phyloP scores from a whole-genome alignment of 1,284 basidiomycete species.

The Cryptococcus hybrid region DNA sequence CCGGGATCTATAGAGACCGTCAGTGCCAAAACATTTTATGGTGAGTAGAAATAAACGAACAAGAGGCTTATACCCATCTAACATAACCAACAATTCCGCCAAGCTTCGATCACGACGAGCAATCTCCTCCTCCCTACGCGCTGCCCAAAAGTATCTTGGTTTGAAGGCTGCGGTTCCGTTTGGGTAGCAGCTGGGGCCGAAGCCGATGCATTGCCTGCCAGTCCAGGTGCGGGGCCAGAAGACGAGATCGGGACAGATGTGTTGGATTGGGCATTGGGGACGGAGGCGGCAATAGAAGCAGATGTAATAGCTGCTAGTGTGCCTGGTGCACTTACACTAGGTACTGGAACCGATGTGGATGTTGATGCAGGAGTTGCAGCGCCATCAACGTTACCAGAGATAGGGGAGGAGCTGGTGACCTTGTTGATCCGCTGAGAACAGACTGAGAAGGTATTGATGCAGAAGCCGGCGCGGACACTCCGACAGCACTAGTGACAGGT shows the following conservation, averaged over 20 bases:
- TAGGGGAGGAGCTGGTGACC: too few species aligned
- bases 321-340: too few species aligned
- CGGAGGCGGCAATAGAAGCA: too few species aligned
- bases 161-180: not conserved
- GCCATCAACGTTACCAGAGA: too few species aligned
- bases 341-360: too few species aligned
- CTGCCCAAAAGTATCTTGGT: constrained; percentile 10
- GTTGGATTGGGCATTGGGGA: too few species aligned
- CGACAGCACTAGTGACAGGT: too few species aligned
- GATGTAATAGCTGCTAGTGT: too few species aligned
- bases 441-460: too few species aligned
- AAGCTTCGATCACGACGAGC: constrained; percentile 65
- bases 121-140: constrained; percentile 63
- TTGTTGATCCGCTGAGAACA: too few species aligned
- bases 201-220: not conserved
- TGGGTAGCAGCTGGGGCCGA: not conserved
- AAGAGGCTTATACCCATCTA: constrained; percentile 95
- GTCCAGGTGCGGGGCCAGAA: not conserved
- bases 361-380: too few species aligned
- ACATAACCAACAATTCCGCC: constrained; percentile 90
- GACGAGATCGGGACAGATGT: not conserved
- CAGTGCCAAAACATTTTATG: constrained; percentile 3
- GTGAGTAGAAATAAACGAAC: constrained; percentile 54
- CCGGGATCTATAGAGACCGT: constrained; percentile 70
- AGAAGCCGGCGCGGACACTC: too few species aligned